Evolutionary conservation across 148 eudicot species (phyloP).

Genomic region (Silene latifolia): DNA sequence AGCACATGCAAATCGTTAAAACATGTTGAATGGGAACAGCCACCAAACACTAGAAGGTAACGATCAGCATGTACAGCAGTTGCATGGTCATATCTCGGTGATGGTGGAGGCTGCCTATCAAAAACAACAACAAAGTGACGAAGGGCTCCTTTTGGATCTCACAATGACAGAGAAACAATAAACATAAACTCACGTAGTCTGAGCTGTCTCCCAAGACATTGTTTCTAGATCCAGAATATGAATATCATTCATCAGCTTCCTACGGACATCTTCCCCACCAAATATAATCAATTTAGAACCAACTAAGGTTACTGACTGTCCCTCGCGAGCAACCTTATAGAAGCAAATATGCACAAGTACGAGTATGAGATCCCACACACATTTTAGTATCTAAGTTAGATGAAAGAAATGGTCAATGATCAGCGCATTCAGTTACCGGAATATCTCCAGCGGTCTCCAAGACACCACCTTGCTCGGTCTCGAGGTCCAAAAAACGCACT

Average conservation of each 20-base stretch:
- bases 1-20: constrained; percentile 77
- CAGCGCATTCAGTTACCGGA: constrained; percentile 59
- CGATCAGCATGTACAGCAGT: constrained; percentile 76
- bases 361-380: background rate
- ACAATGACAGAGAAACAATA: constrained; percentile 4
- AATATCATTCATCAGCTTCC: constrained; percentile 68
- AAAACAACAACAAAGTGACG: constrained; percentile 37
- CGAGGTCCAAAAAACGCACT: constrained; percentile 73
- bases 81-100: constrained; percentile 94
- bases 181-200: constrained; percentile 54
- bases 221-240: constrained; percentile 71
- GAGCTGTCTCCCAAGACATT: constrained; percentile 70
- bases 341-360: background rate
- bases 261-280: constrained; percentile 81
- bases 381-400: background rate
- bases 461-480: constrained; percentile 52
- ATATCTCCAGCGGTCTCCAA: constrained; percentile 70
- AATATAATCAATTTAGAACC: constrained; percentile 89
- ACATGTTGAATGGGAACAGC: constrained; percentile 91
- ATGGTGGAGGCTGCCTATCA: constrained; percentile 87
- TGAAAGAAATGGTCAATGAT: background rate
- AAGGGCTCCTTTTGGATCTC: constrained; percentile 14
- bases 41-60: constrained; percentile 85
- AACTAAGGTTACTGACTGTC: constrained; percentile 68
- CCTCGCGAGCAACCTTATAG: constrained; percentile 77